Base-by-base conservation (phyloP, 306 rosid genomes). In the Vachellia collinsii region DNA sequence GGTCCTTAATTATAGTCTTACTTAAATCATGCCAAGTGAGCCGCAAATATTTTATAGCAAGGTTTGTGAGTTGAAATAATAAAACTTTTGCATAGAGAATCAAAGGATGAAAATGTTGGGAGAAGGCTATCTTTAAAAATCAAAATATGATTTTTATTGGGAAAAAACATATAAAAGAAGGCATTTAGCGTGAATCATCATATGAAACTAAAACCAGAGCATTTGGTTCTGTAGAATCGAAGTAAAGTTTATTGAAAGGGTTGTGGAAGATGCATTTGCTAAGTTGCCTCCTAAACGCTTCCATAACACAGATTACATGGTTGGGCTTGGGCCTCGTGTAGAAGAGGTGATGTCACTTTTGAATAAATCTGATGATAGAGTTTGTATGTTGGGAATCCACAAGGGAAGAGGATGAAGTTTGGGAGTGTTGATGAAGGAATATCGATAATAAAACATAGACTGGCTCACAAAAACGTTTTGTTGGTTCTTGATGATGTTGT, bases 401-500 rank as follows among this genome's bases (percentile, higher is more conserved):
- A 29, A 29, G 34, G 2, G 34, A 25, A 41, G 39, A 3, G 37
- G 51, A 53, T 3, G 41, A 70, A 6, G 6, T 7, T 54, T 37
- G 68, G 75, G 0, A 23, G 23, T 74, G 42, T 61, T 61, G 53
- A 13, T 47, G 53, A 12, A 47, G 53, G 53, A 47, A 47, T 47
- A 47, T 12, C 53, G 1, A 47, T 1, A 6, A 50, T 14, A 4
- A 54, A 75, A 70, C 9, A 37, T 1, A 14, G 9, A 12, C 71
- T 66, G 5, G 14, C 11, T 7, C 16, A 64, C 17, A 64, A 34
- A 9, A 65, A 19, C 17, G 44, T 65, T 14, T 41, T 65, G 19
- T 36, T 43, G 19, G 37, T 70, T 22, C 74, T 70, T 70, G 74
- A 70, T 70, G 74, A 70, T 70, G 74, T 70, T 20, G 54, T 43